Conservation (phyloP, 192 early-diverging fungal genomes). For the Phycomyces nitens region DNA sequence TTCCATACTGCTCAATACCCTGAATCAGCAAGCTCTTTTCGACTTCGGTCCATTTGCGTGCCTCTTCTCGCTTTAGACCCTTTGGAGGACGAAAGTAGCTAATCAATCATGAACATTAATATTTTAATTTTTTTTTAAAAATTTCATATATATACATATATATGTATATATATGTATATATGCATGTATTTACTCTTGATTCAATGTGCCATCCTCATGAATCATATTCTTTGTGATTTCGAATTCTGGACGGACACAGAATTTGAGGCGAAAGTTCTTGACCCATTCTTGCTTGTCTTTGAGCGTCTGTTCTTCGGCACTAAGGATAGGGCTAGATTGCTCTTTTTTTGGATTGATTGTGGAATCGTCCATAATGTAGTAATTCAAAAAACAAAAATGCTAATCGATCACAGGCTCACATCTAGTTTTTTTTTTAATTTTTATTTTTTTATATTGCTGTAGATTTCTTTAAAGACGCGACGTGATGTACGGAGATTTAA, state of each 20-base stretch:
- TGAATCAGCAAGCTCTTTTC: conserved; percentile 70
- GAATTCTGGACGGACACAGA: conserved; percentile 78
- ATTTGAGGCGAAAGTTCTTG: conserved; percentile 77
- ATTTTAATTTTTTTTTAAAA: not conserved
- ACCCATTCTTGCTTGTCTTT: conserved; percentile 73
- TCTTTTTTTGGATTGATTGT: not conserved
- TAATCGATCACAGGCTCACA: no score
- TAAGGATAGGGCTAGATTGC: not conserved
- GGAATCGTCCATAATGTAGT: no score
- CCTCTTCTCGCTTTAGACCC: conserved; percentile 50
- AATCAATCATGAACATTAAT: not conserved
- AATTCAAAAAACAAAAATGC: no score
- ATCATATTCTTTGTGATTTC: conserved; percentile 84
- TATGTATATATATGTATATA: conserved; percentile 7
- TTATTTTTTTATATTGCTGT: no score
- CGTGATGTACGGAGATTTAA: no score
- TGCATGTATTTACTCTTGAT: conserved; percentile 67
- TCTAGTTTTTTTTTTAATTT: no score
- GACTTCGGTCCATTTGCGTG: conserved; percentile 81
- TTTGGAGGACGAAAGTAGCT: conserved; percentile 79
- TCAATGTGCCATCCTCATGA: conserved; percentile 76
- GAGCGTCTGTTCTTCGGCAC: conserved; percentile 33
- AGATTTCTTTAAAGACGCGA: no score
- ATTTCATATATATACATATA: not conserved
- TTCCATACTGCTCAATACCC: conserved; percentile 79